These are phyloP conservation scores for Ceratobasidium sp. DNA, from an alignment of 1,284 basidiomycete species.

Conservation along the genomic window DNA sequence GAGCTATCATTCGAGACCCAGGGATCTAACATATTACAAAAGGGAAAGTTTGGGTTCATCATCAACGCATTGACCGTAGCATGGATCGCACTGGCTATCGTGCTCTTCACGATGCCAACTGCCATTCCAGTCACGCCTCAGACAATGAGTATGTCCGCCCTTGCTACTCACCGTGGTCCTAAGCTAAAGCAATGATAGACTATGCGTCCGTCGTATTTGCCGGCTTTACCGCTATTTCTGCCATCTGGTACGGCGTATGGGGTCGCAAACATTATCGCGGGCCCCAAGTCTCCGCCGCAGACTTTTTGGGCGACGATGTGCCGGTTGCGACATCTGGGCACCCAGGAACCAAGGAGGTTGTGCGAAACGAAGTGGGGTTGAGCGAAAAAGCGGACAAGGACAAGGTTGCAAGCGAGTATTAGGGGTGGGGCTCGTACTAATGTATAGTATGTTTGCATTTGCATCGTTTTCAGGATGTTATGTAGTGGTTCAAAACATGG, in stretches of 20 bases:
- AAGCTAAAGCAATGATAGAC: slow-evolving; percentile 39
- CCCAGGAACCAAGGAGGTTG: slow-evolving; percentile 10
- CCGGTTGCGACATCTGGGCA: slow-evolving; percentile 17
- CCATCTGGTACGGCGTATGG: slow-evolving; percentile 50
- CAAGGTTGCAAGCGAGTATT: slow-evolving; percentile 5
- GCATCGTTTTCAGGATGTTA: no score
- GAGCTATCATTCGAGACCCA: not conserved
- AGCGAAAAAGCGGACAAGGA: slow-evolving; percentile 5
- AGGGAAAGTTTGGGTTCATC: slow-evolving; percentile 49
- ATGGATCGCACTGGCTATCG: slow-evolving; percentile 53
- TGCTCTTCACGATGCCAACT: slow-evolving; percentile 55
- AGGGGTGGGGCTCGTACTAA: not conserved
- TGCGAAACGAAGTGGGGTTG: slow-evolving; percentile 6
- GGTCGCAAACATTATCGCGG: slow-evolving; percentile 48
- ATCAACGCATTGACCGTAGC: slow-evolving; percentile 52
- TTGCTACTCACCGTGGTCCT: not conserved
- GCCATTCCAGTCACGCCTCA: slow-evolving; percentile 49
- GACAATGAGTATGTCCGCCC: slow-evolving; percentile 51
- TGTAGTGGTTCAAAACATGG: no score
- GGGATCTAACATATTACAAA: not conserved
- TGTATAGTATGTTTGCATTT: not conserved
- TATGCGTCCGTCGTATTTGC: slow-evolving; percentile 51
- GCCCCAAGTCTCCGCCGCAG: slow-evolving; percentile 43
- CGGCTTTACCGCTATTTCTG: slow-evolving; percentile 49
- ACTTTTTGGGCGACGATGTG: slow-evolving; percentile 30